Evolutionary conservation across 1,139 yeast species (phyloP).

Genomic region (Yamadazyma diospyri): DNA sequence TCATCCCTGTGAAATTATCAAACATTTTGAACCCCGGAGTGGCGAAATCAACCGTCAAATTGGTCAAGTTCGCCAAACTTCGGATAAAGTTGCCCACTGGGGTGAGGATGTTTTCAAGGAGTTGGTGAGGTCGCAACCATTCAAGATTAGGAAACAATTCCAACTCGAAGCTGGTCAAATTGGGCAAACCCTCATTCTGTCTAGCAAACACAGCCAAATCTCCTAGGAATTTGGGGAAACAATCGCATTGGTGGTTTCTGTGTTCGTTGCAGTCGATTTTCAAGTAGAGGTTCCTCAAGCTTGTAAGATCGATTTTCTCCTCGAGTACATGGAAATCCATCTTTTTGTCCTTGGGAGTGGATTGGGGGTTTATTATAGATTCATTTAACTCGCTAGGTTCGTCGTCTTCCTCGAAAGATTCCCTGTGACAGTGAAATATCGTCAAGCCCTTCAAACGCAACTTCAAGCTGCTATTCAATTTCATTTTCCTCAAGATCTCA

Average conservation of each 20-base stretch:
- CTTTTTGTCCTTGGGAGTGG: conserved; percentile 19
- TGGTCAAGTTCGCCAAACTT: conserved; percentile 20
- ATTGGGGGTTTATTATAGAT: conserved; percentile 9
- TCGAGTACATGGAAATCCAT: conserved; percentile 22
- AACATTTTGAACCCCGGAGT: conserved; percentile 43
- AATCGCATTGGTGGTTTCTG: conserved; percentile 22
- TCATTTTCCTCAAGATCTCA: conserved; percentile 23
- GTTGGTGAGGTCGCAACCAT: conserved; percentile 39
- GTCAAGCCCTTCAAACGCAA: conserved; percentile 30
- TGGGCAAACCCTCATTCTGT: conserved; percentile 28
- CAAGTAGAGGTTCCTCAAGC: conserved; percentile 23
- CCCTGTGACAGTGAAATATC: conserved; percentile 33
- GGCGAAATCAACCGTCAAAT: conserved; percentile 32
- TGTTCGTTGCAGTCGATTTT: conserved; percentile 35
- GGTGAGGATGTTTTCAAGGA: conserved; percentile 28
- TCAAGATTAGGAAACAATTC: conserved; percentile 36
- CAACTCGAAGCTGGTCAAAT: conserved; percentile 27
- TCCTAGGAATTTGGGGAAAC: conserved; percentile 30
- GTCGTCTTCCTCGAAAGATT: conserved; percentile 9
- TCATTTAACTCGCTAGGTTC: conserved; percentile 3
- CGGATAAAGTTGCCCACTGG: conserved; percentile 33
- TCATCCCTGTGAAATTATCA: conserved; percentile 29
- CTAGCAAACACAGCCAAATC: conserved; percentile 23
- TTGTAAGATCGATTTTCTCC: conserved; percentile 24
- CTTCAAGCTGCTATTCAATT: conserved; percentile 22